Base-by-base conservation (phyloP, 1,139 yeast species). In the Meyerozyma sp. region DNA sequence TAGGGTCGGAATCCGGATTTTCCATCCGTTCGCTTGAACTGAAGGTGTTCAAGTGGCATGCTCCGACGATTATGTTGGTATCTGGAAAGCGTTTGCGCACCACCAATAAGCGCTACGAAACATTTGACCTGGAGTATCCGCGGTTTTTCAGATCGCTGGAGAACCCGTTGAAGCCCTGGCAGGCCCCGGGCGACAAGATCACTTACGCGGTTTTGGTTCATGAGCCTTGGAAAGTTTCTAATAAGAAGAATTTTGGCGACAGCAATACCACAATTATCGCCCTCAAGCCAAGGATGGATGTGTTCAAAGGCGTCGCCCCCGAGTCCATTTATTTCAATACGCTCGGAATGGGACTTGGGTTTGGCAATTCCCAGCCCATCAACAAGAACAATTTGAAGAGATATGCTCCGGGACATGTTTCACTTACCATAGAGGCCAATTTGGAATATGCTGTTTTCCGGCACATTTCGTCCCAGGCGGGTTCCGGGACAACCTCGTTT, bases 1-100 rank as follows among this genome's bases (percentile, higher is more conserved):
- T 78, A 11, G 97, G 95, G 0, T 70, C 90, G 5, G 79, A 77
- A 41, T 73, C 82, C 20, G 98, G 98, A 1, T 91, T 86, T 57
- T 87, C 96, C 0, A 85, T 91, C 73, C 68, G 95, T 37, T 84
- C 96, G 0, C 75, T 91, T 46, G 96, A 91, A 61, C 77, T 84
- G 49, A 88, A 84, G 52, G 87, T 84, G 0, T 83, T 88, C 66
- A 88, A 89, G 57, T 91, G 97, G 96, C 81, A 79, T 52, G 95
- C 96, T 0, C 96, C 96, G 0, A 81, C 96, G 0, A 58, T 89
- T 2, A 51, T 91, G 10, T 50, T 91, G 0, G 72, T 91, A 0
- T 75, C 81, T 4, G 98, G 97, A 0, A 75, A 70, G 51, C 57
- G 81, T 37, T 61, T 84, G 28, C 59, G 58, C 42, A 44, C 59